phyloP scores from a whole-genome alignment of 176 grass and related monocot genomes.

The Ampelocalamus luodianensis region DNA sequence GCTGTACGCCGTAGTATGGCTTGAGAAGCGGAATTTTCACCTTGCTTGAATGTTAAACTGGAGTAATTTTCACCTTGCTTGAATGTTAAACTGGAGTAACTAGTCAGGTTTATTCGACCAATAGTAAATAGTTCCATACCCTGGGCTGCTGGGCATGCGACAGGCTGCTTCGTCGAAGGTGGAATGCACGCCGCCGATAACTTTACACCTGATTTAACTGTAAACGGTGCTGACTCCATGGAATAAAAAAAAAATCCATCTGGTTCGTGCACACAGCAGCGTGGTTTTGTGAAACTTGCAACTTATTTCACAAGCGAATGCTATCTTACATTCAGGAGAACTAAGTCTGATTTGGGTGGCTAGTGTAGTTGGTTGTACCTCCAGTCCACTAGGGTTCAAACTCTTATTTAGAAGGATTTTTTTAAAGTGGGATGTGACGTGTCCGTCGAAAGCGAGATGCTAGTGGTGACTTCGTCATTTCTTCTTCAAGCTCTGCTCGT shows the following conservation, averaged over 20 bases:
- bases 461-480: too few species aligned
- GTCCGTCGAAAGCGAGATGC: too few species aligned
- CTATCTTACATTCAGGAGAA: background rate
- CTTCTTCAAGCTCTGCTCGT: too few species aligned
- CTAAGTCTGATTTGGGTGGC: too few species aligned
- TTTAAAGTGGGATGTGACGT: too few species aligned
- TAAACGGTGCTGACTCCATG: background rate
- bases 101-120: too few species aligned
- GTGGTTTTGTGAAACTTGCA: background rate
- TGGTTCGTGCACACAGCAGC: conserved; percentile 9
- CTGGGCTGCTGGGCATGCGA: background rate
- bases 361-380: too few species aligned
- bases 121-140: too few species aligned
- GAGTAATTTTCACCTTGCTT: conserved; percentile 29
- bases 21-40: conserved; percentile 4
- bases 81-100: too few species aligned
- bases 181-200: background rate
- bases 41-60: background rate
- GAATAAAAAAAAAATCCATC: background rate
- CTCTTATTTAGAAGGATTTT: too few species aligned
- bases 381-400: too few species aligned
- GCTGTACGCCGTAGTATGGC: background rate
- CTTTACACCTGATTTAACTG: background rate
- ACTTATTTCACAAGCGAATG: background rate
- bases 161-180: background rate